phyloP scores from a whole-genome alignment of 495 filamentous ascomycete species.

The Talaromyces liani region DNA sequence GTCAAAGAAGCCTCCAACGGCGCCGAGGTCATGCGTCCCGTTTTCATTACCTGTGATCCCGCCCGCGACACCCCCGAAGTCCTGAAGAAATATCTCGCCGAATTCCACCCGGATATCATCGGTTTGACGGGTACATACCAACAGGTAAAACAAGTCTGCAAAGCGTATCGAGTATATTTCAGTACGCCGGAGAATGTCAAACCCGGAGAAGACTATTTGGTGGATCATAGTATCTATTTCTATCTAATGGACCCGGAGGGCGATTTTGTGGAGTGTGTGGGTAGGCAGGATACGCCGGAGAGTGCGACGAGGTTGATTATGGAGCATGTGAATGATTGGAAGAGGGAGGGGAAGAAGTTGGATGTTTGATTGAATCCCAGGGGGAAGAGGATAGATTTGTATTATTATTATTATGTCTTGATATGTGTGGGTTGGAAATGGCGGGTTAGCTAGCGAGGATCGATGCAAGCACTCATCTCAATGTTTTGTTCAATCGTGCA shows the following conservation, averaged over 20 bases:
- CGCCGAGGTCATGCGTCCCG: constrained; percentile 52
- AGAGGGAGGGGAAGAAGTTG: constrained; percentile 42
- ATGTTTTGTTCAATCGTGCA: neutral
- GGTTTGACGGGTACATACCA: constrained; percentile 92
- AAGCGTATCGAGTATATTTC: constrained; percentile 94
- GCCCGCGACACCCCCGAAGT: constrained; percentile 81
- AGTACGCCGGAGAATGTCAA: constrained; percentile 81
- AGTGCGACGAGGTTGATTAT: constrained; percentile 76
- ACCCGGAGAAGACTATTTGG: constrained; percentile 91
- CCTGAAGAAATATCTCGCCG: constrained; percentile 72
- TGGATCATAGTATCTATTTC: constrained; percentile 99
- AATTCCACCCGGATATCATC: constrained; percentile 85
- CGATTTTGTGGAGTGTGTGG: constrained; percentile 96
- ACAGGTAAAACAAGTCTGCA: constrained; percentile 84
- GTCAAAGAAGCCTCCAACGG: constrained; percentile 48
- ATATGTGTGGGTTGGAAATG: neutral
- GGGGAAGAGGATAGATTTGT: constrained; percentile 21
- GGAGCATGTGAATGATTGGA: constrained; percentile 89
- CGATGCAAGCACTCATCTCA: neutral
- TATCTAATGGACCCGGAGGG: constrained; percentile 98
- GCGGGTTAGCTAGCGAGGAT: neutral
- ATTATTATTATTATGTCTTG: constrained; percentile 4
- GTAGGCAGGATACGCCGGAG: constrained; percentile 85
- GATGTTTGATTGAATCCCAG: constrained; percentile 20
- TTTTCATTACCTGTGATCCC: constrained; percentile 95